Evolutionary conservation across 208 protist species (phyloP).

Genomic region (Angomonas deanei): DNA sequence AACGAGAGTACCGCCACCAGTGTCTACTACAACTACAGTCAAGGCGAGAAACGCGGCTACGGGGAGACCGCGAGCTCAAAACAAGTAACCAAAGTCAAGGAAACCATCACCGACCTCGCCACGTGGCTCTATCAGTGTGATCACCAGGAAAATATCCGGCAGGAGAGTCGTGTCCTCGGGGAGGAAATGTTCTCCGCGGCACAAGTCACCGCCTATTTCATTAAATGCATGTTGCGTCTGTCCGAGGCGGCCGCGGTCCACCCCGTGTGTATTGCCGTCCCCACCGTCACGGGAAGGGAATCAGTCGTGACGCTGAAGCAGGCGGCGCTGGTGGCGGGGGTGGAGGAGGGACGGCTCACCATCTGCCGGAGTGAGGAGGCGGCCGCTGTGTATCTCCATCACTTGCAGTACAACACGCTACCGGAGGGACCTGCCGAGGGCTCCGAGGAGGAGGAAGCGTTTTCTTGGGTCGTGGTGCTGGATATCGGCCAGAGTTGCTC

Average conservation of each 20-base stretch:
- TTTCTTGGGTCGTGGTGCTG: slow-evolving; percentile 33
- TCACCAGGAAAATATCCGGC: neutral
- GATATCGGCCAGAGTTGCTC: slow-evolving; percentile 56
- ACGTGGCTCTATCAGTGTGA: slow-evolving; percentile 28
- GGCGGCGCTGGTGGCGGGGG: slow-evolving; percentile 44
- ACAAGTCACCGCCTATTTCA: slow-evolving; percentile 50
- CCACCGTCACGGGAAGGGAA: slow-evolving; percentile 11
- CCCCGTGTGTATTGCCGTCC: slow-evolving; percentile 25
- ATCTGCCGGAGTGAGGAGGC: slow-evolving; percentile 48
- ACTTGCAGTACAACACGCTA: slow-evolving; percentile 45
- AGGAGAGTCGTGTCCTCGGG: slow-evolving; percentile 5
- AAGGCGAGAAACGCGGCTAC: slow-evolving; percentile 43
- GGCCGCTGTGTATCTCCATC: slow-evolving; percentile 55
- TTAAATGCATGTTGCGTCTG: slow-evolving; percentile 49
- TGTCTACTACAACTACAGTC: slow-evolving; percentile 34
- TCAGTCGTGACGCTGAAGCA: slow-evolving; percentile 39
- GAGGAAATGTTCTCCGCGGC: slow-evolving; percentile 23
- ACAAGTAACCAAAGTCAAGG: slow-evolving; percentile 45
- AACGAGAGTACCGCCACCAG: slow-evolving; percentile 61
- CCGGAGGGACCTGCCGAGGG: neutral
- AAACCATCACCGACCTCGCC: slow-evolving; percentile 52
- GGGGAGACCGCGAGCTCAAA: slow-evolving; percentile 56
- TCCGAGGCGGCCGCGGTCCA: neutral
- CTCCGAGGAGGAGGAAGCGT: slow-evolving; percentile 9
- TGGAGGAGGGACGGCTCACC: slow-evolving; percentile 30